These are phyloP conservation scores for Starmera quercuum DNA, from an alignment of 805 yeast genomes.

Conservation along the genomic window DNA sequence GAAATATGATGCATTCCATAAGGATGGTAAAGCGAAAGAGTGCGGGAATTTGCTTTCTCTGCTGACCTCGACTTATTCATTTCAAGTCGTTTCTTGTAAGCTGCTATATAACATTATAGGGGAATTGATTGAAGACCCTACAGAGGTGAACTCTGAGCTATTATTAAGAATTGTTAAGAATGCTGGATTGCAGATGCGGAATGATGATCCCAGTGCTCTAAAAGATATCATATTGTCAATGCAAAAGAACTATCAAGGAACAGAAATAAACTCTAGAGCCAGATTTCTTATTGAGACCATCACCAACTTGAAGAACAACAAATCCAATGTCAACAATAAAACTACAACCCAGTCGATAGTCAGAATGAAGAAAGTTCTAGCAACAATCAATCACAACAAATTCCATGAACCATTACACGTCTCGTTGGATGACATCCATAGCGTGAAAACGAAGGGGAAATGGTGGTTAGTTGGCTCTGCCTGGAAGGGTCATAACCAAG, in stretches of 20 bases:
- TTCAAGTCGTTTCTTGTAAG: constrained; percentile 68
- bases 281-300: constrained; percentile 81
- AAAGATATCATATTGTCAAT: constrained; percentile 65
- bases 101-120: constrained; percentile 72
- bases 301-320: constrained; percentile 79
- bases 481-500: constrained; percentile 65
- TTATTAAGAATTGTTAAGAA: constrained; percentile 63
- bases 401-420: constrained; percentile 77
- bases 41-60: constrained; percentile 65
- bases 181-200: constrained; percentile 77
- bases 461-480: constrained; percentile 99
- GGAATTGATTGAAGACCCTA: constrained; percentile 42
- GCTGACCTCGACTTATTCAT: constrained; percentile 66
- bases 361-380: constrained; percentile 58
- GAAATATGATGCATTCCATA: constrained; percentile 40
- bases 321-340: constrained; percentile 50
- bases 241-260: constrained; percentile 32
- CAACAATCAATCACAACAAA: constrained; percentile 38
- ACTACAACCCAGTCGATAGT: constrained; percentile 42
- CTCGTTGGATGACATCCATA: constrained; percentile 70
- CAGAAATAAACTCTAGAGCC: constrained; percentile 50
- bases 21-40: constrained; percentile 37
- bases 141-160: constrained; percentile 71
- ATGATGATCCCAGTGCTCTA: constrained; percentile 83
- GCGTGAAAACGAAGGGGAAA: constrained; percentile 75